Percentiles rank a stretch among this genome's conserved stretches.
Conservation (phyloP, 768 basidiomycete species). For the Suillus placidus region DNA sequence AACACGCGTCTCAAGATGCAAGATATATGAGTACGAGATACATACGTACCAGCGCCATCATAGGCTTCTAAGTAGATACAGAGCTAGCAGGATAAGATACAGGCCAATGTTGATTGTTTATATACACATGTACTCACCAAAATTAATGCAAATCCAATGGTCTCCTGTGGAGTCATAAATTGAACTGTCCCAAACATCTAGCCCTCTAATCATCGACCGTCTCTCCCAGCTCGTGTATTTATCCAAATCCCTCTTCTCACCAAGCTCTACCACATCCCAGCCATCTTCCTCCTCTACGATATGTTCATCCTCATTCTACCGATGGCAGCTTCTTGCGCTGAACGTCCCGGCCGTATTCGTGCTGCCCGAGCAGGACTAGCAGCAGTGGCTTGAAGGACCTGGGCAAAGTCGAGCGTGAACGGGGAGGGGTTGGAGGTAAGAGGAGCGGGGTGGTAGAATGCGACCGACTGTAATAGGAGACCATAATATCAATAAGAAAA, state of each 20-base stretch:
- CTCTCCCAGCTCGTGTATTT: background rate
- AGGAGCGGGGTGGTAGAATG: slow-evolving; percentile 62
- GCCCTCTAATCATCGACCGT: background rate
- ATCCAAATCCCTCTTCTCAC: slow-evolving; percentile 22
- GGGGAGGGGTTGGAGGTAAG: slow-evolving; percentile 62
- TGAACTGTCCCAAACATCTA: background rate
- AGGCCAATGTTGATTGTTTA: background rate
- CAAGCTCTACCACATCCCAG: slow-evolving; percentile 49
- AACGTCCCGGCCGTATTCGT: slow-evolving; percentile 25
- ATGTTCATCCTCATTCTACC: slow-evolving; percentile 24
- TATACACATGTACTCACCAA: slow-evolving; percentile 1
- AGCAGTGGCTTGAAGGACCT: slow-evolving; percentile 77
- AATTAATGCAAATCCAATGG: background rate
- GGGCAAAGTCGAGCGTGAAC: slow-evolving; percentile 75
- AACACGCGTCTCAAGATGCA: background rate
- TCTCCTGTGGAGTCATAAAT: background rate
- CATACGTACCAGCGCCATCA: background rate
- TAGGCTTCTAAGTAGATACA: slow-evolving; percentile 1
- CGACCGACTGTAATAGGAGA: slow-evolving; percentile 44
- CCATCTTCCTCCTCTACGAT: slow-evolving; percentile 52
- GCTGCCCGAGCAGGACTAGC: slow-evolving; percentile 54
- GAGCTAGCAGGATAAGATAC: background rate
- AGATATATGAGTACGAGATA: background rate
- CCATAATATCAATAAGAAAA: background rate
- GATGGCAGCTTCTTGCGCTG: slow-evolving; percentile 12